Evolutionary conservation across 495 filamentous ascomycete species (phyloP).

Genomic region (Xylaria acuta): DNA sequence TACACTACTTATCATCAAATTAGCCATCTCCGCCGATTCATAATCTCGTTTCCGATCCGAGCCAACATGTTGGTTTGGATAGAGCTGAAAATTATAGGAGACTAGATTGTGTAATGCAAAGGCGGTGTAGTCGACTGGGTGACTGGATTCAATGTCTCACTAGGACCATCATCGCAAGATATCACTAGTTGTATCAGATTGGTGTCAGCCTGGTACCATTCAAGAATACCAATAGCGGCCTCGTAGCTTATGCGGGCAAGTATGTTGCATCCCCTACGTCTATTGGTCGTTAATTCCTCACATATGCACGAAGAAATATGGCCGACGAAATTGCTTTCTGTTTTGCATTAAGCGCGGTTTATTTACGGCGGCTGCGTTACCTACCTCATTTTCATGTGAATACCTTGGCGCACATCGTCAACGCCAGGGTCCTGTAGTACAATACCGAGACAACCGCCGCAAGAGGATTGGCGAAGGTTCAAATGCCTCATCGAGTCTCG

Average conservation of each 20-base stretch:
- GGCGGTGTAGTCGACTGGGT: slow-evolving; percentile 2
- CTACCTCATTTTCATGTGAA: not conserved
- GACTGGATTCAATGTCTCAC: slow-evolving; percentile 3
- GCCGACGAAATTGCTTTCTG: not conserved
- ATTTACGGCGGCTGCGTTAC: not conserved
- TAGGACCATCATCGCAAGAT: not conserved
- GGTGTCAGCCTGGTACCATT: not conserved
- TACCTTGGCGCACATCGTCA: not conserved
- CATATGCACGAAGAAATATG: not conserved
- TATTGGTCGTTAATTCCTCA: not conserved
- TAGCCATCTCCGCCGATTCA: not conserved
- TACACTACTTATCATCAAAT: not conserved
- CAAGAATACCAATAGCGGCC: not conserved
- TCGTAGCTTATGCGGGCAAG: not conserved
- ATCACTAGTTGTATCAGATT: slow-evolving; percentile 10
- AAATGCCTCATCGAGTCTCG: not conserved
- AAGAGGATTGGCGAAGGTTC: not conserved
- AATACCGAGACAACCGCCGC: slow-evolving; percentile 16
- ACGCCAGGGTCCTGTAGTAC: slow-evolving; percentile 7
- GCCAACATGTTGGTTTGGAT: not conserved
- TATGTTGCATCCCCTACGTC: not conserved
- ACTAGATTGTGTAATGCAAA: not conserved
- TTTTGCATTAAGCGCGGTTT: not conserved
- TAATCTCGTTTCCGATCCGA: not conserved
- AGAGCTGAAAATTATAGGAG: not conserved